Evolutionary conservation across 139 green algal genomes (phyloP).

Genomic region (Chlamydomonas incerta): DNA sequence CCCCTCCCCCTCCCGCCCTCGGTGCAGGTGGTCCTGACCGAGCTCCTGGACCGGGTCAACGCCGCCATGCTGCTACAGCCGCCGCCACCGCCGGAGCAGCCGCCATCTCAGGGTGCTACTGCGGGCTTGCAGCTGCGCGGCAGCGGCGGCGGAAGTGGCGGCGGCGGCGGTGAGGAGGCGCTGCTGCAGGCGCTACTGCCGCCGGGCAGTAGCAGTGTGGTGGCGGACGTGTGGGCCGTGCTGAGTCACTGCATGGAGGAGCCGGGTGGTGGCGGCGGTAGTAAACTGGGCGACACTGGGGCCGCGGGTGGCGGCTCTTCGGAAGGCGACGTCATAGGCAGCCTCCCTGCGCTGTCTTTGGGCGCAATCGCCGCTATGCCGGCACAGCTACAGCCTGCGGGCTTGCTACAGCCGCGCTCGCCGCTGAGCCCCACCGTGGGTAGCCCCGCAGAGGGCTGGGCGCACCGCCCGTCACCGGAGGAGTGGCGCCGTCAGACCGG

Average conservation of each 20-base stretch:
- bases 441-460: too few species aligned
- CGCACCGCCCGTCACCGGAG: too few species aligned
- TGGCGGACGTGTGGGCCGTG: slow-evolving; percentile 33
- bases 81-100: not conserved
- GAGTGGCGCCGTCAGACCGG: too few species aligned
- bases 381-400: too few species aligned
- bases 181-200: not conserved
- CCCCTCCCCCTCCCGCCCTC: not conserved
- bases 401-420: too few species aligned
- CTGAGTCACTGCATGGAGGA: slow-evolving; percentile 16
- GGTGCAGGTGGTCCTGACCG: slow-evolving; percentile 1
- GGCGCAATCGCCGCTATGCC: too few species aligned
- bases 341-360: too few species aligned
- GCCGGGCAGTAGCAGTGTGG: slow-evolving; percentile 6
- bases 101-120: too few species aligned
- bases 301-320: not conserved
- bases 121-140: too few species aligned
- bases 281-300: too few species aligned
- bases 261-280: not conserved
- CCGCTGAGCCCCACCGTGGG: too few species aligned
- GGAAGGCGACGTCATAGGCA: not conserved
- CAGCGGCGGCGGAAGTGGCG: not conserved
- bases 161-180: not conserved
- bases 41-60: slow-evolving; percentile 32
- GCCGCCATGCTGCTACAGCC: not conserved